Evolutionary conservation across 257 asterid genomes (phyloP), one percentile per base, ranked within the genome.

Genomic region (Lycium ferocissimum): DNA sequence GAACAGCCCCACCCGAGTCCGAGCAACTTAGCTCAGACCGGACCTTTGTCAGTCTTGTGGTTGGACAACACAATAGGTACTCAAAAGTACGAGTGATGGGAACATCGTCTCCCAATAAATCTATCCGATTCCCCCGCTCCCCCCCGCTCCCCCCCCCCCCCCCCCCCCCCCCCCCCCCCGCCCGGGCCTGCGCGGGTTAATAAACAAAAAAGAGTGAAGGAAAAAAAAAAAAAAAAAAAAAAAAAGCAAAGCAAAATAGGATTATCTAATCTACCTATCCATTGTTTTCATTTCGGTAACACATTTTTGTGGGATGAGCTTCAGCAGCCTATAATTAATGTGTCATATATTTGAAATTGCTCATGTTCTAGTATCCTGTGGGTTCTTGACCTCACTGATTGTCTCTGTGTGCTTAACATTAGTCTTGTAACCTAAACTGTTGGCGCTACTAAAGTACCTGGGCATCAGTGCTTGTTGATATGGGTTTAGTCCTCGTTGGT

Each of bases 391-490:
- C 35, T 43, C 61, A 76, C 37, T 69, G 58, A 72, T 47, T 20
- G 43, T 26, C 80, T 73, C 82, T 6, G 26, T 76, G 22, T 51
- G 47, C 63, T 76, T 26, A 75, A 51, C 38, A 7, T 76, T 76
- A 63, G 40, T 22, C 82, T 26, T 51, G 63, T 7, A 22, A 76
- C 45, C 82, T 13, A 51, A 51, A 76, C n/a, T 76, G 45, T 76
- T 76, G 82, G 82, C 14, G 62, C 45, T 51, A 76, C 82, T 51
- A 22, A 49, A 51, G 47, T 76, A 51, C 82, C 1, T 76, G 12
- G 61, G 81, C 40, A 51, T 76, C 63, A 14, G 26, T 76, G 63
- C 47, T 76, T 76, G 59, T 20, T 76, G 82, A 63, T 76, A 53
- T 53, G 82, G 62, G 62, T 76, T 76, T 51, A 12, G 62, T 76